phyloP scores from a whole-genome alignment of 2,329 filamentous ascomycete species.

The Alternaria solani region DNA sequence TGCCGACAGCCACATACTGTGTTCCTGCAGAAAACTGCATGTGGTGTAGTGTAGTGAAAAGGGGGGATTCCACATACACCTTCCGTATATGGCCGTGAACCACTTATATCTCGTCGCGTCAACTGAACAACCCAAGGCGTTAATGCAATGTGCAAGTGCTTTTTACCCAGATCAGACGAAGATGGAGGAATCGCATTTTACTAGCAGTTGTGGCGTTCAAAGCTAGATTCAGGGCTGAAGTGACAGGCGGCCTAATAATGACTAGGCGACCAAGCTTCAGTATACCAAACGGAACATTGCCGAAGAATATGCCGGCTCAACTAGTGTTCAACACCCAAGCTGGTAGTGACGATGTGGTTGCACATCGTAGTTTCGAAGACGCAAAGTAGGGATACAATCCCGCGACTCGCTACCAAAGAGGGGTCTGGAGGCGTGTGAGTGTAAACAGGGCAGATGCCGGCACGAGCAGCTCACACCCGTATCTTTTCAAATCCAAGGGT shows the following conservation, averaged over 20 bases:
- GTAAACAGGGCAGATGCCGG: not conserved
- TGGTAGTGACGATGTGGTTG: not conserved
- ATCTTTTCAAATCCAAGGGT: slow-evolving; percentile 8
- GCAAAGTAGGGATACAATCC: not conserved
- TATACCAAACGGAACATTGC: slow-evolving; percentile 2
- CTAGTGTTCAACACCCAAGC: not conserved
- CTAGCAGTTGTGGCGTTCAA: not conserved
- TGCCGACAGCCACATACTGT: not conserved
- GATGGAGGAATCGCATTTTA: not conserved
- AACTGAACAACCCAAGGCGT: not conserved
- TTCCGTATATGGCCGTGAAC: not conserved
- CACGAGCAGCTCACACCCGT: not conserved
- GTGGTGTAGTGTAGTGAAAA: not conserved
- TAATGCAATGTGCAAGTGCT: not conserved
- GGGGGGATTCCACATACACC: not conserved
- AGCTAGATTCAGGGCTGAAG: not conserved
- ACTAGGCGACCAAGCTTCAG: not conserved
- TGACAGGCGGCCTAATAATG: slow-evolving; percentile 3
- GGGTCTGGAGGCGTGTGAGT: not conserved
- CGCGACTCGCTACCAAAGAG: not conserved
- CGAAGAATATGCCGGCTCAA: not conserved
- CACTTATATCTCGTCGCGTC: not conserved
- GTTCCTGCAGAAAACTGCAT: not conserved
- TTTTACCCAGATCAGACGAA: not conserved
- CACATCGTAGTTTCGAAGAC: not conserved